A percentile compares a stretch with the other conserved stretches of the same genome.
Evolutionary conservation across 192 early-diverging fungal genomes (phyloP).

Genomic region (Backusella luteola): DNA sequence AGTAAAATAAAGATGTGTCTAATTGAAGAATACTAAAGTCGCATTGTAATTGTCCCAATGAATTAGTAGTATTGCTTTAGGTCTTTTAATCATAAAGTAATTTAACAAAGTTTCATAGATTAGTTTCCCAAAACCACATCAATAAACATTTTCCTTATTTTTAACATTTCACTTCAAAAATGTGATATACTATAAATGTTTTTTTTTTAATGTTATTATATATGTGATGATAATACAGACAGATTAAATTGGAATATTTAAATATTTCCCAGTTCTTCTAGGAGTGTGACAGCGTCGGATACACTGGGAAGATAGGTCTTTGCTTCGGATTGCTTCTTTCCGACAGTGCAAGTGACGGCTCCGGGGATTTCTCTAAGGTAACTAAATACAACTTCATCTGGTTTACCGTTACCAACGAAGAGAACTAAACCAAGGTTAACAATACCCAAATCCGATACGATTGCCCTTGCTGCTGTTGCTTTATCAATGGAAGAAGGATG

Average conservation of each 20-base stretch:
- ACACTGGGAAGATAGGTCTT: slow-evolving; percentile 60
- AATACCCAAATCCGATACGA: slow-evolving; percentile 72
- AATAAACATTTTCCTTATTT: too few relatives aligned
- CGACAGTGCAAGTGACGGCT: slow-evolving; percentile 88
- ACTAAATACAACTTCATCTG: slow-evolving; percentile 94
- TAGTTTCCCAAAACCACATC: too few relatives aligned
- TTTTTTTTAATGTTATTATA: background rate
- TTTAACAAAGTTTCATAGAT: too few relatives aligned
- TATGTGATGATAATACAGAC: background rate
- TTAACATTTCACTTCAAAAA: too few relatives aligned
- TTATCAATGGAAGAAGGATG: slow-evolving; percentile 94
- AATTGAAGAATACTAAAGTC: too few relatives aligned
- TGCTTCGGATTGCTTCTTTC: slow-evolving; percentile 95
- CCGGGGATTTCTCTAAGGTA: slow-evolving; percentile 56
- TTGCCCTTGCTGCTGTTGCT: slow-evolving; percentile 80
- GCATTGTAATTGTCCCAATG: too few relatives aligned
- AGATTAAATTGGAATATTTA: background rate
- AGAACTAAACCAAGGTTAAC: slow-evolving; percentile 66
- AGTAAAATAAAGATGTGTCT: background rate
- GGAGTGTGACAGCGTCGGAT: background rate
- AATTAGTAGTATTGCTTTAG: too few relatives aligned
- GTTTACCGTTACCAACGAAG: slow-evolving; percentile 92
- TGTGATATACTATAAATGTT: background rate
- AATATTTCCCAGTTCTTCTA: background rate
- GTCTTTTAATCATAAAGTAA: too few relatives aligned